Base-by-base conservation (phyloP, 1,284 basidiomycete species). In the Heterobasidion annosum region DNA sequence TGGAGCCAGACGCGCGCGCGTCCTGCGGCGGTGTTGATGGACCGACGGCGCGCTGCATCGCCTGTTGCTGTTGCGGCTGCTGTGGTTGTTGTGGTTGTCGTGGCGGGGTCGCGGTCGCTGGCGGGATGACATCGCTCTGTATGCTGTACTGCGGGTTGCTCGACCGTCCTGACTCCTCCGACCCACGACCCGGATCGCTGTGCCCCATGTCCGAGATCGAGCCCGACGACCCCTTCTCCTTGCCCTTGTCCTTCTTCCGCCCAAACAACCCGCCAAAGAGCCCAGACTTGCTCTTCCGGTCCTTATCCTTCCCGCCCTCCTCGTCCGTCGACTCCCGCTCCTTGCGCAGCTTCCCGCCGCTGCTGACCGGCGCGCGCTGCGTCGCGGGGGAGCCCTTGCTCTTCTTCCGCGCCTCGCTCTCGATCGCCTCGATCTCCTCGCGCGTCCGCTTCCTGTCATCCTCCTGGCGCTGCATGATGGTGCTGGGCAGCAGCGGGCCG, bases 241-340 rank as follows among this genome's bases (percentile, higher is more conserved):
- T 91, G 53, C 81, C 78, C 71, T 92, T 91, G 66, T 91, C 88
- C 68, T 85, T 88, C 67, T 80, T 85, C 51, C 87, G 73, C 12
- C 77, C 76, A 65, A 95, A 95, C 48, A 95, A 63, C 0, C 82
- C 78, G 33, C 83, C 76, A 60, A 95, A 84, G 45, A 92, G 73
- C 1, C 78, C 80, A 61, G 83, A 83, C 66, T 88, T 85, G 72
- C 79, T 77, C 69, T 85, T 84, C 65, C 82, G 79, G 52, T 76
- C 76, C 57, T 75, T 75, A 19, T 76, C 77, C 58, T 65, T 66
- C 46, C 64, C 66, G 54, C 68, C 65, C 32, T 85, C 81, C 18
- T 81, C 72, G 59, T 77, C 69, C 48, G 70, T 61, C 32, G 65
- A 61, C 45, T 75, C 71, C 45, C 77, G 75, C 6, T 86, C 85